These are phyloP conservation scores for Penicillium psychrosexuale DNA, from an alignment of 2,329 filamentous ascomycete genomes.

Conservation along the genomic window DNA sequence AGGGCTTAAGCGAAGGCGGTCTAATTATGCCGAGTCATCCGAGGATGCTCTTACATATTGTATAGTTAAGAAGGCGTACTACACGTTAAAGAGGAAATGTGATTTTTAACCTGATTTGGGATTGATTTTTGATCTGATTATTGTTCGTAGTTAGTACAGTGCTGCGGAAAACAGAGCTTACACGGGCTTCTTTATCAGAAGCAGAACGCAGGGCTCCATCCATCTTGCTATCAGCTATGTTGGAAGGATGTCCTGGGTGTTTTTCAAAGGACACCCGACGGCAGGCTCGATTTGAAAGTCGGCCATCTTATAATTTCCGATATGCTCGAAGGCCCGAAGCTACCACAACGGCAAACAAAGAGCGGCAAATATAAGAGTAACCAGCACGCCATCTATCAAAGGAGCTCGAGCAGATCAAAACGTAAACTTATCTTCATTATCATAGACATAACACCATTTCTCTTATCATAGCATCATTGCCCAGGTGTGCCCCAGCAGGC, in stretches of 20 bases:
- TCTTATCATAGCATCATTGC: conserved; percentile 28
- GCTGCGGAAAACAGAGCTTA: too few relatives aligned
- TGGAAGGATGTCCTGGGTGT: background rate
- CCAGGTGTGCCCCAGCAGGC: conserved; percentile 3
- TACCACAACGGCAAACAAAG: background rate
- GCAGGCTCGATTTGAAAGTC: background rate
- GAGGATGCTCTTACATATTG: too few relatives aligned
- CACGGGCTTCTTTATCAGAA: background rate
- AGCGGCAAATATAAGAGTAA: too few relatives aligned
- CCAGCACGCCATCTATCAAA: background rate
- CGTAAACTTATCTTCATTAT: conserved; percentile 25
- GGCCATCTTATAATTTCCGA: background rate
- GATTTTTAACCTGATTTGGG: too few relatives aligned
- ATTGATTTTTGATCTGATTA: too few relatives aligned
- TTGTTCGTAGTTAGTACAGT: too few relatives aligned
- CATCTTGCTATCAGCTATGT: too few relatives aligned
- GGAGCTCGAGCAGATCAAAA: background rate
- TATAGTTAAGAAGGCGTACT: too few relatives aligned
- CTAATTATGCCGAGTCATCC: too few relatives aligned
- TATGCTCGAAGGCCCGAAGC: background rate
- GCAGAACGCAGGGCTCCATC: background rate
- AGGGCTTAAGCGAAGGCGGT: too few relatives aligned
- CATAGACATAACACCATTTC: conserved; percentile 23
- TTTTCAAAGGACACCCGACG: background rate
- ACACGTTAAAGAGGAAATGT: background rate